phyloP scores from a whole-genome alignment of 345 rosid species.

The Hevea brasiliensis region DNA sequence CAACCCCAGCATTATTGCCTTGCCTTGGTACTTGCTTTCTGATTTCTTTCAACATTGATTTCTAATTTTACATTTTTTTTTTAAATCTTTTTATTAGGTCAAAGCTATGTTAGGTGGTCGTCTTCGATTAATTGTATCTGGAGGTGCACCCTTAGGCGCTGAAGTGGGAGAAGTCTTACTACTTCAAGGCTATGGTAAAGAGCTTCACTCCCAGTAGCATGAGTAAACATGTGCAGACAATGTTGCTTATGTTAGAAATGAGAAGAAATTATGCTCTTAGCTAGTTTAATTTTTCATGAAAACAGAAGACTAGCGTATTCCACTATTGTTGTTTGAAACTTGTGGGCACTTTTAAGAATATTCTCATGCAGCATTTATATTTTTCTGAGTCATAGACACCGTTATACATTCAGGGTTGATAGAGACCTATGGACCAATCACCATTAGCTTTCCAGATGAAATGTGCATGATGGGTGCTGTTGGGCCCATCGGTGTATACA shows the following conservation, averaged over 20 bases:
- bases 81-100: conserved; percentile 44
- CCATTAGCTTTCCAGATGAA: conserved; percentile 76
- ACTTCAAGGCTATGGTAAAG: conserved; percentile 87
- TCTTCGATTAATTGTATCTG: conserved; percentile 73
- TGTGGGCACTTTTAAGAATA: no score
- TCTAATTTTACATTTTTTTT: conserved; percentile 1
- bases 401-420: conserved; percentile 59
- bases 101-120: conserved; percentile 88
- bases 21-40: no score
- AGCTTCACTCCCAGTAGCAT: neutral
- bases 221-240: neutral
- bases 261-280: neutral
- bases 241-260: neutral
- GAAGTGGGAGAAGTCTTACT: conserved; percentile 93
- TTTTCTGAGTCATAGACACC: neutral
- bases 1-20: neutral
- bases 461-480: conserved; percentile 91
- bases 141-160: conserved; percentile 85
- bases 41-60: neutral
- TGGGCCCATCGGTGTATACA: conserved; percentile 61
- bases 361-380: no score
- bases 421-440: conserved; percentile 87
- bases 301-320: no score
- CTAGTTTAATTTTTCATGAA: no score
- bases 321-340: no score